A percentile compares a stretch with the other conserved stretches of the same genome.
Conservation (phyloP, 176 grass and related monocot species). For the Aegilops longissima region DNA sequence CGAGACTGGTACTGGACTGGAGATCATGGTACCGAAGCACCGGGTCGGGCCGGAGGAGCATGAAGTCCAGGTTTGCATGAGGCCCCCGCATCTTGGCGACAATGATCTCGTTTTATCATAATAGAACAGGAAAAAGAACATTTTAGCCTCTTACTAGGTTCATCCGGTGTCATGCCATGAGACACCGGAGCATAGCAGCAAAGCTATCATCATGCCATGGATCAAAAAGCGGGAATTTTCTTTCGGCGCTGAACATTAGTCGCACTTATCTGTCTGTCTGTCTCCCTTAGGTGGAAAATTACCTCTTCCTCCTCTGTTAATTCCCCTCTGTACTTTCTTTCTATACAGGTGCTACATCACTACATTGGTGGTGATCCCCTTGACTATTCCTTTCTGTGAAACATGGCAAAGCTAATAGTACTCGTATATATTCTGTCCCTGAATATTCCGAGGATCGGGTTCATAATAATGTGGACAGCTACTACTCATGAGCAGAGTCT, state of each 20-base stretch:
- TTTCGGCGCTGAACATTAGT: conserved; percentile 28
- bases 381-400: conserved; percentile 41
- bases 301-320: conserved; percentile 11
- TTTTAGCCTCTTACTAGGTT: conserved; percentile 20
- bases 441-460: background rate
- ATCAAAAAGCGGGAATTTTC: conserved; percentile 9
- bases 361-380: conserved; percentile 46
- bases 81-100: conserved; percentile 61
- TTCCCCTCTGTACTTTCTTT: conserved; percentile 26
- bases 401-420: conserved; percentile 25
- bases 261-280: conserved; percentile 1
- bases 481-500: conserved; percentile 15
- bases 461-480: conserved; percentile 27
- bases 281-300: conserved; percentile 27
- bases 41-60: conserved; percentile 71
- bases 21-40: conserved; percentile 78
- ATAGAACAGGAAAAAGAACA: conserved; percentile 43
- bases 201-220: conserved; percentile 5
- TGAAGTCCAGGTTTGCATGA: conserved; percentile 78
- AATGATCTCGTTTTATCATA: conserved; percentile 59
- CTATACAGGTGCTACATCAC: conserved; percentile 22
- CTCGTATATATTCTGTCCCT: background rate
- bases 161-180: conserved; percentile 31
- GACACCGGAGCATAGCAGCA: conserved; percentile 16
- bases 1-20: conserved; percentile 61